Percentiles rank a stretch among this genome's conserved stretches.
phyloP scores from a whole-genome alignment of 2,329 filamentous ascomycete species.

The Colletotrichum sidae region DNA sequence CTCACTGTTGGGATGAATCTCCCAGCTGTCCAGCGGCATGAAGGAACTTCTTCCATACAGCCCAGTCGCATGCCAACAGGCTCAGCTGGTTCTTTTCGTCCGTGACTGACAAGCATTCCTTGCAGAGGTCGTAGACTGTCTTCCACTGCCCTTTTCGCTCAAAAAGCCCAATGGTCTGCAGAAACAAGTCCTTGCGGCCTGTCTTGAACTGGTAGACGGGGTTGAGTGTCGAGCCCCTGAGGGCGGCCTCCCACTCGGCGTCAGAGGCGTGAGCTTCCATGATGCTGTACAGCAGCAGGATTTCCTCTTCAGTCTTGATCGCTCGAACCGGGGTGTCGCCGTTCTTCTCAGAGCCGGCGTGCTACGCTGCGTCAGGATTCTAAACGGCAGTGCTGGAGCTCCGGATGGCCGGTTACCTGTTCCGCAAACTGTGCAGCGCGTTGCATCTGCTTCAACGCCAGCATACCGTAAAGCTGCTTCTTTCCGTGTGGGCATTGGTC shows the following conservation, averaged over 20 bases:
- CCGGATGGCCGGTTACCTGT: slow-evolving; percentile 47
- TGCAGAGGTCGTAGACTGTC: slow-evolving; percentile 56
- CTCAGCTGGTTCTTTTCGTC: slow-evolving; percentile 52
- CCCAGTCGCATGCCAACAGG: slow-evolving; percentile 59
- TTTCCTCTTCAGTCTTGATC: slow-evolving; percentile 62
- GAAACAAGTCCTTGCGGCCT: slow-evolving; percentile 60
- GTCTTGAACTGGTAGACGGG: slow-evolving; percentile 57
- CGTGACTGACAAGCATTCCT: slow-evolving; percentile 53
- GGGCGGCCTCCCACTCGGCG: slow-evolving; percentile 54
- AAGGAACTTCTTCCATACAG: slow-evolving; percentile 54
- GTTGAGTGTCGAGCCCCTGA: slow-evolving; percentile 53
- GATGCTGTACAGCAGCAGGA: slow-evolving; percentile 61
- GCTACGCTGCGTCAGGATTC: not conserved
- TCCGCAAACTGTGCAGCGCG: slow-evolving; percentile 60
- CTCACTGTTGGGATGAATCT: slow-evolving; percentile 48
- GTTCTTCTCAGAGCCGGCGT: slow-evolving; percentile 15
- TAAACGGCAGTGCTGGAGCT: too few species aligned
- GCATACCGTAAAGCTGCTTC: slow-evolving; percentile 62
- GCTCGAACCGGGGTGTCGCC: slow-evolving; percentile 42
- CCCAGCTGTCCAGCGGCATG: slow-evolving; percentile 50
- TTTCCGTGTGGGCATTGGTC: slow-evolving; percentile 60
- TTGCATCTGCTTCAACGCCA: slow-evolving; percentile 64
- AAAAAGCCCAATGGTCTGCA: slow-evolving; percentile 53
- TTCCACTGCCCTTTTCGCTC: slow-evolving; percentile 55
- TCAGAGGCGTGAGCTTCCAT: slow-evolving; percentile 55